A percentile compares a stretch with the other conserved stretches of the same genome.
Conservation (phyloP, 495 filamentous ascomycete species). For the Penicillium ochrochloron region DNA sequence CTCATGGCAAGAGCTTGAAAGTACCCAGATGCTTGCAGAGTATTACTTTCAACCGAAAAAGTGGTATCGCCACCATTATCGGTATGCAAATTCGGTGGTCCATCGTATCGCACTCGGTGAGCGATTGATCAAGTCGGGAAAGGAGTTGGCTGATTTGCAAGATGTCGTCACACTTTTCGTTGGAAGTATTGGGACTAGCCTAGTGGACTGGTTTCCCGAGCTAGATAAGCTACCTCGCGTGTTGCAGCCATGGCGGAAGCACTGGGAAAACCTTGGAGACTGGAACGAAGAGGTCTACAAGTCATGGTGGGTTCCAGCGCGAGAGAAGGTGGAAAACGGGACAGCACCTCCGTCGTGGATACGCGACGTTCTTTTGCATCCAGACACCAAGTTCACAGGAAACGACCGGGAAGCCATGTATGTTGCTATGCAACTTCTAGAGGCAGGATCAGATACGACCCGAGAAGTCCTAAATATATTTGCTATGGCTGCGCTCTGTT, state of each 20-base stretch:
- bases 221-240: slow-evolving; percentile 36
- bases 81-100: slow-evolving; percentile 50
- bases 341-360: slow-evolving; percentile 35
- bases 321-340: slow-evolving; percentile 26
- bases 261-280: slow-evolving; percentile 37
- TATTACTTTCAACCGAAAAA: slow-evolving; percentile 39
- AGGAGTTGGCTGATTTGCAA: slow-evolving; percentile 35
- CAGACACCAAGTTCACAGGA: slow-evolving; percentile 41
- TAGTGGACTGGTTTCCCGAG: slow-evolving; percentile 47
- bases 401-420: slow-evolving; percentile 51
- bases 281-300: slow-evolving; percentile 39
- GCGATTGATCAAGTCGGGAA: slow-evolving; percentile 20
- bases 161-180: slow-evolving; percentile 34
- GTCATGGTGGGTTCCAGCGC: slow-evolving; percentile 42
- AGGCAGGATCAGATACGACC: slow-evolving; percentile 52
- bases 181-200: slow-evolving; percentile 31
- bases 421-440: slow-evolving; percentile 42
- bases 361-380: slow-evolving; percentile 40
- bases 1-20: slow-evolving; percentile 46
- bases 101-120: slow-evolving; percentile 41
- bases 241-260: slow-evolving; percentile 47
- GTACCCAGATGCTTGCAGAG: slow-evolving; percentile 39
- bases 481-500: slow-evolving; percentile 38
- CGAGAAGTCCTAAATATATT: slow-evolving; percentile 45
- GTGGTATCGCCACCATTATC: slow-evolving; percentile 48